Base-by-base conservation (phyloP, 768 basidiomycete genomes). In the Xerocomus brunneocitrinus region DNA sequence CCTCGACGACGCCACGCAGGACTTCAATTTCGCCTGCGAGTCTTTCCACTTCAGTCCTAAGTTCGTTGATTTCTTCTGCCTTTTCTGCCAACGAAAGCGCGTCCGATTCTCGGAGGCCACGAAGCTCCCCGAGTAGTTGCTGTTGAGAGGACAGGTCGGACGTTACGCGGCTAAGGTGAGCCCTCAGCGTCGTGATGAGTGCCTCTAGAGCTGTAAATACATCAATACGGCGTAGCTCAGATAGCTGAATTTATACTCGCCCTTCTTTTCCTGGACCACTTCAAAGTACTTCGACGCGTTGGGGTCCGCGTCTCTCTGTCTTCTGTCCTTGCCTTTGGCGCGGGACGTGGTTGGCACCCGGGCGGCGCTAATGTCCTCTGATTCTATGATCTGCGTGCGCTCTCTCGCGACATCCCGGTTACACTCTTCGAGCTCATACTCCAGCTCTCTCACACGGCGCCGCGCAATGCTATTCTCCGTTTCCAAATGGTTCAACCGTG, bases 221-320 rank as follows among this genome's bases (percentile, higher is more conserved):
- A 50, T 62, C 49, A 63, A 52, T n/a, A 50, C 44, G 13, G 42
- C 24, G 16, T 50, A 52, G 46, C 40, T 13, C 14, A 6, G 0
- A 42, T n/a, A 22, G 31, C n/a, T 31, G 36, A 30, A 36, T 43
- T 32, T n/a, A 9, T n/a, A 63, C 69, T 9, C 47, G 92, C 91
- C 90, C 76, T 90, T 90, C 68, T 94, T 94, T 68, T 94, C 91
- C 56, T 90, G 87, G 0, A 95, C 87, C 5, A 82, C 87, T 58
- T 89, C 86, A 52, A 78, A 78, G 59, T 93, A 91, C 48, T 85
- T 73, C 55, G 76, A 73, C 24, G 72, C 66, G 27, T 76, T 40
- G 2, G 50, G 43, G 13, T 76, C 72, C 45, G 73, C 71, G 9
- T 73, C 74, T 39, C 74, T 76, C 25, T 36, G 42, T 45, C 58